Evolutionary conservation across 805 yeast genomes (phyloP), one percentile per base, ranked within the genome.

Genomic region (Sugiyamaella americana): DNA sequence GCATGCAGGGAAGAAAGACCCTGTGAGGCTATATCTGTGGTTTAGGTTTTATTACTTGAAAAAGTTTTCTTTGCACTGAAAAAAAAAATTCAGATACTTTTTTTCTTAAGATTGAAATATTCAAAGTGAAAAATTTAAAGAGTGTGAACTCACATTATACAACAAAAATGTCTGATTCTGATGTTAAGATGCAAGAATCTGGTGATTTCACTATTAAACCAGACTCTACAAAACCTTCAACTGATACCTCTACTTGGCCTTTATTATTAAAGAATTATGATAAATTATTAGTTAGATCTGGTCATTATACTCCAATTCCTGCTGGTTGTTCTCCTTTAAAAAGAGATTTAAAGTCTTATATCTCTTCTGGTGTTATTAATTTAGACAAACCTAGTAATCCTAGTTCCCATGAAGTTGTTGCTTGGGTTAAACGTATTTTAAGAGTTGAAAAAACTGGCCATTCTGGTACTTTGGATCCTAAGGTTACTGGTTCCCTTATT

Each of bases 371-470:
- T 76, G 95, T 93, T 44, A 91, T 93, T 65, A 93, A 93, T 73
- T 76, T 93, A 60, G 98, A 93, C 73, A 93, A 93, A 62, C 98
- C 98, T 58, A 86, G 96, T 22, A 93, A 93, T 69, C 98, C 98
- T 58, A 87, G 96, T 38, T 87, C 96, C 46, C 98, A 93, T 72
- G 98, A 93, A 74, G 98, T 93, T 64, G 98, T 93, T 61, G 98
- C 98, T 20, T 93, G 98, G 98, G 80, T 93, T 63, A 93, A 93
- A 74, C 78, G 98, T 68, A 93, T 93, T 58, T 75, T 93, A 62
- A 82, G 98, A 68, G 84, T 82, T 51, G 98, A 93, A 70, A 93
- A 93, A 70, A 93, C 98, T 50, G 98, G 98, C 72, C 98, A 93
- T 71, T 87, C 96, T 46, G 98, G 98, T 73, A 93, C 98, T 55